Evolutionary conservation across 2,329 filamentous ascomycete genomes (phyloP).

Genomic region (Zymoseptoria pseudotritici): DNA sequence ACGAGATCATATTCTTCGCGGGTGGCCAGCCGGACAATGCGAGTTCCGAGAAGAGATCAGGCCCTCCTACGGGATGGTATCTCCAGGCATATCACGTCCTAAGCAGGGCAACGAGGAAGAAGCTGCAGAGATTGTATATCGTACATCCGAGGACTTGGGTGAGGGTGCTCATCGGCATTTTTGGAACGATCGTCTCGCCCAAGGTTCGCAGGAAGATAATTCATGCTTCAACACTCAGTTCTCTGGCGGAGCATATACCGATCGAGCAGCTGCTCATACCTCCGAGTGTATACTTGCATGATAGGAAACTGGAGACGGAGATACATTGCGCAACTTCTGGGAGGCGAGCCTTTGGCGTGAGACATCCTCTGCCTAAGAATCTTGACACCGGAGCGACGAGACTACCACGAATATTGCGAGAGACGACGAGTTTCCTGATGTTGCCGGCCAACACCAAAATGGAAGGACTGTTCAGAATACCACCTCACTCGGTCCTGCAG

Average conservation of each 20-base stretch:
- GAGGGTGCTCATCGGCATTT: slow-evolving; percentile 48
- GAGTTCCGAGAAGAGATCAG: slow-evolving; percentile 39
- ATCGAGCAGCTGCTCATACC: slow-evolving; percentile 49
- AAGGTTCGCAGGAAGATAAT: slow-evolving; percentile 52
- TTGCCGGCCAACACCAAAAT: slow-evolving; percentile 40
- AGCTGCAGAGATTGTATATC: slow-evolving; percentile 49
- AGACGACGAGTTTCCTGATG: slow-evolving; percentile 46
- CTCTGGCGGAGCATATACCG: slow-evolving; percentile 43
- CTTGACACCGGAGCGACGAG: slow-evolving; percentile 37
- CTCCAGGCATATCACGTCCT: slow-evolving; percentile 51
- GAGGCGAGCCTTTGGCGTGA: slow-evolving; percentile 40
- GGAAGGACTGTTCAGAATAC: slow-evolving; percentile 49
- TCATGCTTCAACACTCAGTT: slow-evolving; percentile 46
- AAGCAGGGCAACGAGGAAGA: slow-evolving; percentile 47
- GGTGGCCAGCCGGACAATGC: slow-evolving; percentile 43
- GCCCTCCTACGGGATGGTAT: slow-evolving; percentile 50
- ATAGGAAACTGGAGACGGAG: slow-evolving; percentile 42
- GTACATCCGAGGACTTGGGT: slow-evolving; percentile 53
- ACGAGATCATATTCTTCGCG: slow-evolving; percentile 52
- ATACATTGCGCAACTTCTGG: slow-evolving; percentile 38
- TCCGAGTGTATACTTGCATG: slow-evolving; percentile 47
- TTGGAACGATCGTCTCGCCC: slow-evolving; percentile 50
- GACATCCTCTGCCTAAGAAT: slow-evolving; percentile 41
- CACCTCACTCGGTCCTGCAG: slow-evolving; percentile 43
- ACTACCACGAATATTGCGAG: slow-evolving; percentile 46